These are phyloP conservation scores for Adansonia grandidieri DNA, from an alignment of 441 rosid species.

Conservation along the genomic window DNA sequence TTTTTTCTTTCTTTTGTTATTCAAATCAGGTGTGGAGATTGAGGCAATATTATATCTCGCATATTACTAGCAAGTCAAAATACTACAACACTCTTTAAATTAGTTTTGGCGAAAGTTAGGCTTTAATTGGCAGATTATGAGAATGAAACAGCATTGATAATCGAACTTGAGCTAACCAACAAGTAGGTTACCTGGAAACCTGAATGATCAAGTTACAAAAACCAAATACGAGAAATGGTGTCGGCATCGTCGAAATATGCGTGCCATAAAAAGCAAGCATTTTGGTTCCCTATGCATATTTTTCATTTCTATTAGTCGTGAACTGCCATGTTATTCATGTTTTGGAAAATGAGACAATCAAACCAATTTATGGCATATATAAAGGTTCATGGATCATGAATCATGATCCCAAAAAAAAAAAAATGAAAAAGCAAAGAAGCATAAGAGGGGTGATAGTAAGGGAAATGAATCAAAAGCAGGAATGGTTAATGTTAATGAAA, in stretches of 20 bases:
- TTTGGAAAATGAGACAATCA: not conserved
- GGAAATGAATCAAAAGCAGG: not conserved
- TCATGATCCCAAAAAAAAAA: not conserved
- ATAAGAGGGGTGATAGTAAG: not conserved
- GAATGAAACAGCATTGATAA: conserved; percentile 3
- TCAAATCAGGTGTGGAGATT: not conserved
- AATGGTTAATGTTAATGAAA: not conserved
- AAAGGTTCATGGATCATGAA: too few species aligned
- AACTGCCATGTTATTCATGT: not conserved
- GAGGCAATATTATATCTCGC: not conserved
- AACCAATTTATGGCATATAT: not conserved
- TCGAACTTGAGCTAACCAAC: not conserved
- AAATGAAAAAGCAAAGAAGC: not conserved
- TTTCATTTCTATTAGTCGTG: too few species aligned
- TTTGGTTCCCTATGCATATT: not conserved
- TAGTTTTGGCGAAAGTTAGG: not conserved
- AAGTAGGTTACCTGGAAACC: not conserved
- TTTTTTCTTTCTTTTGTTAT: not conserved
- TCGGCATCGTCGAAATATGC: not conserved
- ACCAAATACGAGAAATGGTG: too few species aligned
- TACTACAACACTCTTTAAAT: not conserved
- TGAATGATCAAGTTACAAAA: not conserved
- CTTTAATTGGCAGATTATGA: not conserved
- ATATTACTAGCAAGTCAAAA: not conserved
- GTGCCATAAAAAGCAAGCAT: not conserved